phyloP scores from a whole-genome alignment of 2,329 filamentous ascomycete species.

The Atkinsonella texensis region DNA sequence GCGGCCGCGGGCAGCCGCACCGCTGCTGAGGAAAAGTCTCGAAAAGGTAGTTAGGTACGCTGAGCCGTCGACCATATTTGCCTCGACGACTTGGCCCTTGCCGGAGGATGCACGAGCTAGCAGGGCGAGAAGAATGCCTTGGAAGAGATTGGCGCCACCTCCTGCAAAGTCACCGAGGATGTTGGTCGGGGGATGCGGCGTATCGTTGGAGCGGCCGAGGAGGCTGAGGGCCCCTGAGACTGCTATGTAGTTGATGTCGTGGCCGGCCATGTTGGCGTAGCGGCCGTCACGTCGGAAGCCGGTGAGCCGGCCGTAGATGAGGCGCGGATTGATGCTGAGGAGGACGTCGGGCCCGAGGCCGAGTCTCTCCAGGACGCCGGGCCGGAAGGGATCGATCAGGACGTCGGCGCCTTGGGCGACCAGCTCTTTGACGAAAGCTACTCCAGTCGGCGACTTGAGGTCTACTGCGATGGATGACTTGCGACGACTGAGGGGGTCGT shows the following conservation, averaged over 20 bases:
- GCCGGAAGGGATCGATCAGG: slow-evolving; percentile 86
- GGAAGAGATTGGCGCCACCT: slow-evolving; percentile 69
- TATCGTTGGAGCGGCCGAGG: slow-evolving; percentile 57
- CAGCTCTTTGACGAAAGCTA: slow-evolving; percentile 54
- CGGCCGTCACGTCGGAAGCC: slow-evolving; percentile 80
- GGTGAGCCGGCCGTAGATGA: slow-evolving; percentile 78
- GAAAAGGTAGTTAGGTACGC: slow-evolving; percentile 71
- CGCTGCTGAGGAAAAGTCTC: slow-evolving; percentile 51
- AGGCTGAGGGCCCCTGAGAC: slow-evolving; percentile 69
- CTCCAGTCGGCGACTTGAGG: slow-evolving; percentile 55
- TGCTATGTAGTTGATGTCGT: slow-evolving; percentile 94
- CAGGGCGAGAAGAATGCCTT: slow-evolving; percentile 73
- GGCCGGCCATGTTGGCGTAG: slow-evolving; percentile 80
- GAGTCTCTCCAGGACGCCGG: slow-evolving; percentile 77
- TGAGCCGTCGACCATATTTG: slow-evolving; percentile 91
- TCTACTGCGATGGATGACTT: slow-evolving; percentile 74
- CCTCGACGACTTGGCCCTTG: slow-evolving; percentile 78
- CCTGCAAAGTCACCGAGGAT: slow-evolving; percentile 86
- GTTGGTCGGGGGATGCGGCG: slow-evolving; percentile 71
- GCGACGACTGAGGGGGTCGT: slow-evolving; percentile 66
- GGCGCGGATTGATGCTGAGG: slow-evolving; percentile 52
- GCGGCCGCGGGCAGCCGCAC: slow-evolving; percentile 49
- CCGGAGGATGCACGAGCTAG: slow-evolving; percentile 52
- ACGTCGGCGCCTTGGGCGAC: slow-evolving; percentile 64
- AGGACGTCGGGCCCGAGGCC: slow-evolving; percentile 64